Evolutionary conservation across 2,329 filamentous ascomycete species (phyloP), one percentile per base, ranked within the genome.

Genomic region (Anthostomella pinea): DNA sequence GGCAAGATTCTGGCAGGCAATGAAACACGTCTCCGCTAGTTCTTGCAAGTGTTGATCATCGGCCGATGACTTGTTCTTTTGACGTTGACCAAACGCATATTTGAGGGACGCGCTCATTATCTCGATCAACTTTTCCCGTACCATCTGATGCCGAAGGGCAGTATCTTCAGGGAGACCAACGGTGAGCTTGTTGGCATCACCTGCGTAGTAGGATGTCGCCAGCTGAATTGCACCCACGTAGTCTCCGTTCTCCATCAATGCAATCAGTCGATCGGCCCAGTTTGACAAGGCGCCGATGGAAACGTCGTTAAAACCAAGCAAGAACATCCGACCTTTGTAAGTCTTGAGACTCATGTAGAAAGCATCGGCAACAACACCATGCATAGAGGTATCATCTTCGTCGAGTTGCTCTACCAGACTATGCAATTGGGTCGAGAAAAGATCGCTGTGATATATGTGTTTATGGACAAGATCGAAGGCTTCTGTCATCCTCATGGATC

Each of bases 291-390:
- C 86, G 2, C 93, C 93, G 30, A 97, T 87, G 0, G 88, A 87
- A 25, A 96, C 71, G 56, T 97, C 91, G 56, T 91, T 93, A 66
- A 91, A 90, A n/a, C 93, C 90, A 7, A 98, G 72, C 4, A 97
- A 68, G 56, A 98, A 98, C 22, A 96, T 72, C 19, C 91, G 79
- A 5, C 93, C 90, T 62, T 97, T 98, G 66, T 97, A 98, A 3
- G 88, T 78, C 55, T 87, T 88, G 64, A 97, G 91, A 62, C 91
- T 96, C 88, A 97, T 97, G 58, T 91, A 91, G 53, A 96, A 98
- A 0, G 90, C 93, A 69, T 98, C 93, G 6, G 91, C 91, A 30
- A 97, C 87, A 7, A 97, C 90, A 2, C 91, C 91, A 63, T 97
- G 93, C 81, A 97, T 85, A 0, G 88, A 87, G 0, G 79, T 72